These are phyloP conservation scores for Fusarium sp. DNA, from an alignment of 2,329 filamentous ascomycete genomes.

Conservation along the genomic window DNA sequence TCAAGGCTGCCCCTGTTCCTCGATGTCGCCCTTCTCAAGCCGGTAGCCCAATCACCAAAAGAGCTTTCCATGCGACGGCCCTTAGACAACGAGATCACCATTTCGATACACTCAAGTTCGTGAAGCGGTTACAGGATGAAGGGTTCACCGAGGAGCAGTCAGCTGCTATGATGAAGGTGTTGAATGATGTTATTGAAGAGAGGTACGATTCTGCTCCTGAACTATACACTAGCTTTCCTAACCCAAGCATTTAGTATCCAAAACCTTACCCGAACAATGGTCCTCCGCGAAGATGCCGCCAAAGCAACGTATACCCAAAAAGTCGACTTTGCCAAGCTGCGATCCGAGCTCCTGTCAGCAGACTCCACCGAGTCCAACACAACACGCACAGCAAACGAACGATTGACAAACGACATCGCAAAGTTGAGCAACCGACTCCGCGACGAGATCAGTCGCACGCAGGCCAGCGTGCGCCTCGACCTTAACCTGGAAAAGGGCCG, in stretches of 20 bases:
- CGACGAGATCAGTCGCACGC: conserved; percentile 94
- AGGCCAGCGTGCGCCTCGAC: conserved; percentile 91
- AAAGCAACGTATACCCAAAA: conserved; percentile 87
- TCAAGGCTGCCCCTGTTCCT: conserved; percentile 33
- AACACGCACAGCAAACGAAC: conserved; percentile 90
- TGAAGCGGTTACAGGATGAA: conserved; percentile 88
- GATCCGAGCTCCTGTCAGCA: conserved; percentile 90
- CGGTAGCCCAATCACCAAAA: conserved; percentile 47
- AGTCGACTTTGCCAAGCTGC: conserved; percentile 97
- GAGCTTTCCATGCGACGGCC: conserved; percentile 76
- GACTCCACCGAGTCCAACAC: conserved; percentile 92
- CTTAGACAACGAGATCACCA: conserved; percentile 81
- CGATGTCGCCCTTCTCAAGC: conserved; percentile 19
- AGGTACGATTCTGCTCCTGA: conserved; percentile 62
- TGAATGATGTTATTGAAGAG: conserved; percentile 97
- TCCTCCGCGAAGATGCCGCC: conserved; percentile 91
- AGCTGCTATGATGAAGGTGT: conserved; percentile 97
- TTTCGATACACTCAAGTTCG: conserved; percentile 98
- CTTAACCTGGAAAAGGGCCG: conserved; percentile 96
- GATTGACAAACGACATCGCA: conserved; percentile 91
- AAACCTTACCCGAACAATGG: conserved; percentile 97
- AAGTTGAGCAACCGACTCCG: conserved; percentile 90
- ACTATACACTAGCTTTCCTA: not conserved
- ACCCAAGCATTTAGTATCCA: conserved; percentile 74
- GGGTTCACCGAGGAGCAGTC: conserved; percentile 96